Evolutionary conservation across 108 stramenopile genomes (phyloP), one percentile per base, ranked within the genome.

Genomic region (Cylindrotheca closterium): DNA sequence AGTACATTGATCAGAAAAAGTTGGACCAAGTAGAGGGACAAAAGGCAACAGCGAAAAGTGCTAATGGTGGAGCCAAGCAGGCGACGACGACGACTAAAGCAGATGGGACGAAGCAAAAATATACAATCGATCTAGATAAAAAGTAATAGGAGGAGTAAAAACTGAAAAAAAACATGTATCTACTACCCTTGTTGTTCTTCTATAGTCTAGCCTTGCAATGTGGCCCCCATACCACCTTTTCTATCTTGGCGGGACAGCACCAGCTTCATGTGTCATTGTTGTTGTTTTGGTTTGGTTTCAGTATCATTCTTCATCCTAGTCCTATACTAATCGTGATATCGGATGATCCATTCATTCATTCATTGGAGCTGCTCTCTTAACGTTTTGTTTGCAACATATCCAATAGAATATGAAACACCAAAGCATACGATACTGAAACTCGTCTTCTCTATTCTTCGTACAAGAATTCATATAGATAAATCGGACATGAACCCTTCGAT

Each of bases 1-100:
- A 88, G 52, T 91, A 75, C 53, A 86, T 91, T 65, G 81, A 91
- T 49, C 47, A 73, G 58, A 75, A 81, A 60, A 85, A 65, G 21
- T 57, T 85, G 61, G 78, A 85, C 29, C 65, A 71, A 27, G 65
- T 59, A 55, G 65, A 74, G 22, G 47, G 45, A 29, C 61, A 61
- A 47, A 30, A 15, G 1, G 24, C 19, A 25, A 25, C 15, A 22
- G 23, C 51, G n/a, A n/a, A n/a, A n/a, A n/a, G n/a, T n/a, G n/a
- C n/a, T n/a, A n/a, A n/a, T n/a, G n/a, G n/a, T n/a, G n/a, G n/a
- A n/a, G n/a, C n/a, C n/a, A n/a, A n/a, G 10, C 37, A 42, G 37
- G 37, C 37, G 37, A 42, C 37, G 37, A 42, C 37, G 37, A 7
- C 7, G 15, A 15, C 37, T 15, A 15, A 15, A 42, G 37, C 7